Evolutionary conservation across 2,329 filamentous ascomycete genomes (phyloP).

Genomic region (Diaporthe aspalathi): DNA sequence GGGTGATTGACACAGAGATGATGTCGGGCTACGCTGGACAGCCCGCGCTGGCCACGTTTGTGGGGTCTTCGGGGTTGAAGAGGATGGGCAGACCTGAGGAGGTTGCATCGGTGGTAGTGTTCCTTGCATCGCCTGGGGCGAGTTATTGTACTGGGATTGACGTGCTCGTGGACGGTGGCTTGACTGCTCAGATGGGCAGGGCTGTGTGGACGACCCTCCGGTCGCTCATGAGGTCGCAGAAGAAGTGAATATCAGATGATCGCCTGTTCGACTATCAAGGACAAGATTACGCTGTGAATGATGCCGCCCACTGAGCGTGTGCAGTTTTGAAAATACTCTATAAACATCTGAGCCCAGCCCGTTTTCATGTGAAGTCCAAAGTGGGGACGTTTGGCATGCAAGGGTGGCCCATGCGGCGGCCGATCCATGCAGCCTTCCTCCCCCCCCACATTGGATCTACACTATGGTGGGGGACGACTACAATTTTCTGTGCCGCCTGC

Average conservation of each 20-base stretch:
- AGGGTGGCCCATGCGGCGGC: background rate
- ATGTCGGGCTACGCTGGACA: background rate
- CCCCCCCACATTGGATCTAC: background rate
- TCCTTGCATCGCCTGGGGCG: constrained; percentile 30
- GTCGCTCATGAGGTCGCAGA: background rate
- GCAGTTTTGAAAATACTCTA: too few relatives aligned
- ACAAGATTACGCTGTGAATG: too few relatives aligned
- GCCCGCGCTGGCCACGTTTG: constrained; percentile 1
- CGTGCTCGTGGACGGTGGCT: constrained; percentile 9
- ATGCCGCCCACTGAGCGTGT: too few relatives aligned
- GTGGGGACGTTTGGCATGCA: background rate
- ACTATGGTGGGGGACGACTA: constrained; percentile 31
- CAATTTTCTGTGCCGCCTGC: constrained; percentile 32
- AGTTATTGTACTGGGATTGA: constrained; percentile 26
- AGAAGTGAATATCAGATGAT: too few relatives aligned
- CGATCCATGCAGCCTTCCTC: constrained; percentile 10
- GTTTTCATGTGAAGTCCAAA: constrained; percentile 24
- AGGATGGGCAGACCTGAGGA: constrained; percentile 22
- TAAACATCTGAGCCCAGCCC: too few relatives aligned
- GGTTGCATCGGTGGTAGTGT: constrained; percentile 17
- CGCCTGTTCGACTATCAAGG: too few relatives aligned
- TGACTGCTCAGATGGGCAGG: constrained; percentile 3
- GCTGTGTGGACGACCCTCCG: background rate
- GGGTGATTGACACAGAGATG: constrained; percentile 24
- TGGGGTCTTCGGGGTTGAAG: constrained; percentile 7